These are phyloP conservation scores for Xylariales sp. DNA, from an alignment of 2,329 filamentous ascomycete genomes.

Conservation along the genomic window DNA sequence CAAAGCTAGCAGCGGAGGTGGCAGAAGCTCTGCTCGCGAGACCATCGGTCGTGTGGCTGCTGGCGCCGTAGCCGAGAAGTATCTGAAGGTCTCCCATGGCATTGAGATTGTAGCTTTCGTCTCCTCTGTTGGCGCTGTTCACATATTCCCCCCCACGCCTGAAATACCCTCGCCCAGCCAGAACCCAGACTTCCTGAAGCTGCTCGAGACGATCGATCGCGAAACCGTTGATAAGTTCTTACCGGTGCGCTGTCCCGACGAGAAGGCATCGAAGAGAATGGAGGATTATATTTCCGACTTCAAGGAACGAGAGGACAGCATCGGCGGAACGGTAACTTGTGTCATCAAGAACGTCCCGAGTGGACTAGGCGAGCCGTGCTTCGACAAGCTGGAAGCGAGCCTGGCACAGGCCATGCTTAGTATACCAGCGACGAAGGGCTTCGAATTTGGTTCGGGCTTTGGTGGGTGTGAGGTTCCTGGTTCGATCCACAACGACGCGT, in stretches of 20 bases:
- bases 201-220: constrained; percentile 69
- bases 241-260: constrained; percentile 83
- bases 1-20: constrained; percentile 85
- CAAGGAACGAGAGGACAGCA: constrained; percentile 77
- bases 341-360: constrained; percentile 82
- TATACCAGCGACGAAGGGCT: constrained; percentile 92
- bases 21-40: constrained; percentile 86
- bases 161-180: constrained; percentile 64
- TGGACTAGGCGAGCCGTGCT: constrained; percentile 88
- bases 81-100: constrained; percentile 72
- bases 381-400: constrained; percentile 90
- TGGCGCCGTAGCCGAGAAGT: constrained; percentile 90
- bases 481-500: constrained; percentile 88
- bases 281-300: constrained; percentile 72
- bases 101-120: constrained; percentile 91
- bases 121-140: constrained; percentile 73
- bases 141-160: constrained; percentile 69
- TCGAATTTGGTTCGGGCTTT: constrained; percentile 93
- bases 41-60: constrained; percentile 92
- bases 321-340: constrained; percentile 91
- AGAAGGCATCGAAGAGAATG: constrained; percentile 64
- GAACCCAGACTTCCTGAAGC: constrained; percentile 72
- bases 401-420: constrained; percentile 92
- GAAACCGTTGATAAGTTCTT: constrained; percentile 74
- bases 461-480: constrained; percentile 80